These are phyloP conservation scores for Ceratobasidium sp. DNA, from an alignment of 1,284 basidiomycete species.

Conservation along the genomic window DNA sequence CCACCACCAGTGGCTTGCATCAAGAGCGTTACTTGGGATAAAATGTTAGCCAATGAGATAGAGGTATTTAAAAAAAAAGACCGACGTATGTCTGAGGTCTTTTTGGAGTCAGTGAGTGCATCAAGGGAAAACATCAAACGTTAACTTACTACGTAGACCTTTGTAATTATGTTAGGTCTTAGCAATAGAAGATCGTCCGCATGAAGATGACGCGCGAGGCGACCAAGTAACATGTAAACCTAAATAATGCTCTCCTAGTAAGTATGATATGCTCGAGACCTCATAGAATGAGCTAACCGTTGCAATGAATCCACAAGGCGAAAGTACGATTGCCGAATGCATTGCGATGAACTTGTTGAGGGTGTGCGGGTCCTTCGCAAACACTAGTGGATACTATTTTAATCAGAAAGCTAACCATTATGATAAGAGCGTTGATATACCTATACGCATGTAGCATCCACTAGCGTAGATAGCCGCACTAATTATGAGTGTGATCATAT, in stretches of 20 bases:
- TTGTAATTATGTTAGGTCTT: constrained; percentile 66
- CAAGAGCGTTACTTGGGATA: constrained; percentile 76
- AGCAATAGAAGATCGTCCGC: constrained; percentile 70
- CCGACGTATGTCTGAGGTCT: constrained; percentile 38
- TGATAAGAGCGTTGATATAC: constrained; percentile 12
- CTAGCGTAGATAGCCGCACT: constrained; percentile 67
- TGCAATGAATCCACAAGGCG: constrained; percentile 82
- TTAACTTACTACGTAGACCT: constrained; percentile 62
- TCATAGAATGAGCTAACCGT: constrained; percentile 54
- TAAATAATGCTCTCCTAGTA: neutral
- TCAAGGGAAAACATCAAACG: neutral
- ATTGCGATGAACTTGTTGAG: constrained; percentile 67
- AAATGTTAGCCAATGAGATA: constrained; percentile 52
- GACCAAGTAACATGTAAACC: constrained; percentile 77
- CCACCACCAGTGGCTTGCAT: constrained; percentile 69
- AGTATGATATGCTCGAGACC: neutral
- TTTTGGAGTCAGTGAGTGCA: too few relatives aligned
- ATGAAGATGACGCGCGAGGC: constrained; percentile 68
- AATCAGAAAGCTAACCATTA: neutral
- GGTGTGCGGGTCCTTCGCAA: constrained; percentile 52
- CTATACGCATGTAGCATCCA: constrained; percentile 67
- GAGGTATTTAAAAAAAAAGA: neutral
- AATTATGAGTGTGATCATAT: constrained; percentile 75
- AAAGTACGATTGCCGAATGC: constrained; percentile 70
- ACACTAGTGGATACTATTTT: constrained; percentile 49